Base-by-base conservation (phyloP, 805 yeast species). In the Pichia phayaonensis region DNA sequence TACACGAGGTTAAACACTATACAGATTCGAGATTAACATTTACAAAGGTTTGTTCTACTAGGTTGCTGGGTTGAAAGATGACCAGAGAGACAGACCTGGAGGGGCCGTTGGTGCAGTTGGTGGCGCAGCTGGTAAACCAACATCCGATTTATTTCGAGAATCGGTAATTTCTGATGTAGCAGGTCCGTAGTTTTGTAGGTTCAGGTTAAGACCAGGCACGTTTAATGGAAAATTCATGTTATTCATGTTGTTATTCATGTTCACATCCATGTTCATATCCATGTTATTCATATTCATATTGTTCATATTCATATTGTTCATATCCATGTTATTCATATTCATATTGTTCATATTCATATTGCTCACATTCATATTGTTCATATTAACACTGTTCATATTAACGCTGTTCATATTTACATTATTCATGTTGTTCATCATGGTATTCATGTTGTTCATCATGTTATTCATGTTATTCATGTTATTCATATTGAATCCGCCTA, bases 221-320 rank as follows among this genome's bases (percentile, higher is more conserved):
- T 34, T 34, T 2, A 34, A 3, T 5, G 38, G 38, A 34, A 5
- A 8, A 34, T 26, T 43, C n/a, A 29, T 20, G 18, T 20, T 16
- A n/a, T 36, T 26, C 42, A 38, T 24, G n/a, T 38, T 34, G 31
- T 29, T 29, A 3, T 40, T 40, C 12, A 13, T 26, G 11, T 10
- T 26, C n/a, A n/a, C n/a, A 13, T 26, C 11, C 3, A 11, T 26
- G 24, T 16, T 34, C 44, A 40, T 29, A 5, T 40, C 27, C 31
- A 46, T 13, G 26, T 41, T 42, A 22, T 15, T 27, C 22, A 29
- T 23, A 13, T 39, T 43, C 42, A 23, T 22, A n/a, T 38, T 18
- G n/a, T 23, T 45, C 47, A 43, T 31, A 18, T 31, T 48, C 34
- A 41, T 41, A n/a, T 47, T 47, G 34, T 27, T 46, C 24, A 39